Percentiles rank a stretch among this genome's conserved stretches.
Conservation (phyloP, 257 asterid genomes). For the Orobanche coerulescens region DNA sequence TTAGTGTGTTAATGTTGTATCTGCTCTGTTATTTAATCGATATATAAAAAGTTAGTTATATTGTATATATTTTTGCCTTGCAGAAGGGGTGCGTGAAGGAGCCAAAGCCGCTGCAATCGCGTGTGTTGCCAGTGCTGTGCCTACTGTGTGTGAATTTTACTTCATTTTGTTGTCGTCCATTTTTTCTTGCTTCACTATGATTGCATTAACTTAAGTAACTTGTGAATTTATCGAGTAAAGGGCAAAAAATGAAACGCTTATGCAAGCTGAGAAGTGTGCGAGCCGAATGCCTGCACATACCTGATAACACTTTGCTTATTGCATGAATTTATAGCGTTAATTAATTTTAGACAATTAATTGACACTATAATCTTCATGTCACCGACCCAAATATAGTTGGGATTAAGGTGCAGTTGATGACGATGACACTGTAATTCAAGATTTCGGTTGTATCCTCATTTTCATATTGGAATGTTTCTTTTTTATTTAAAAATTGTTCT, state of each 20-base stretch:
- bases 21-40: not conserved
- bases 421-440: too few species aligned
- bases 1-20: not conserved
- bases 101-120: constrained; percentile 63
- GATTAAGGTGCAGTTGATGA: too few species aligned
- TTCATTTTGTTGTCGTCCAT: not conserved
- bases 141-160: constrained; percentile 39
- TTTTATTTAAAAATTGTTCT: not conserved
- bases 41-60: not conserved
- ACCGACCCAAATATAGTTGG: too few species aligned
- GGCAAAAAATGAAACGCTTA: not conserved
- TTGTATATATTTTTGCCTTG: constrained; percentile 12
- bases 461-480: not conserved
- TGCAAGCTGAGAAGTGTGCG: not conserved
- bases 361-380: too few species aligned
- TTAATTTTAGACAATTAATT: too few species aligned
- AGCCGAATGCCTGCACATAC: too few species aligned
- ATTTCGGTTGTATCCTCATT: too few species aligned
- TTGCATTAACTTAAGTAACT: too few species aligned
- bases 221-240: not conserved
- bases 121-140: constrained; percentile 55
- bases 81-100: constrained; percentile 64
- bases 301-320: too few species aligned
- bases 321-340: too few species aligned
- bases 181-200: not conserved